Base-by-base conservation (phyloP, 345 rosid species). In the Eucalyptus globulus region DNA sequence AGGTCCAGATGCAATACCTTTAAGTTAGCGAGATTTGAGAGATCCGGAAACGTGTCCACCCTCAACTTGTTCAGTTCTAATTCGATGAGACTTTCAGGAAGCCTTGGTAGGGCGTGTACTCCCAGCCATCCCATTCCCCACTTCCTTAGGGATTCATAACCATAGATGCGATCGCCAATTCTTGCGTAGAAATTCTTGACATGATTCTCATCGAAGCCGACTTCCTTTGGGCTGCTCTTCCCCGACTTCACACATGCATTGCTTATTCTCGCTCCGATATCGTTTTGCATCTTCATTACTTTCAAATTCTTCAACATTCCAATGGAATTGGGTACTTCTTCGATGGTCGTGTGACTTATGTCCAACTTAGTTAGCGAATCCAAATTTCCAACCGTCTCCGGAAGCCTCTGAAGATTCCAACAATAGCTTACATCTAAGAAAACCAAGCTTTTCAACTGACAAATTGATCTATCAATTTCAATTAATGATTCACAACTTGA, bases 271-370 rank as follows among this genome's bases (percentile, higher is more conserved):
- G 0, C 4, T 47, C 11, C 5, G 4, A 49, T 1, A 47, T 0
- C 0, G 10, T 47, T 0, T 0, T 11, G 2, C 19, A 62, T 62
- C 5, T 62, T 15, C 6, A 67, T 1, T 62, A 43, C 16, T 47
- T 60, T 44, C 58, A 89, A 62, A 17, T 47, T 47, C 14, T 26
- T 19, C 65, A 88, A 45, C 4, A 11, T 19, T 37, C 29, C 69
- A 1, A 88, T 51, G 7, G n/a, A 58, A 24, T 56, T 0, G 0
- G 58, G 58, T 7, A 53, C 0, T 53, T 53, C 11, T 53, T 53
- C 0, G 0, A 53, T 53, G 0, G 0, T 1, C 11, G 26, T 53
- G 9, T 2, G 0, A 4, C 2, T 11, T 5, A 58, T 26, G 6
- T 58, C 4, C 67, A 58, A 26, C 15, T 58, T 0, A 0, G 6